phyloP scores from a whole-genome alignment of 202 grass and related monocot genomes.

The Musa balbisiana region DNA sequence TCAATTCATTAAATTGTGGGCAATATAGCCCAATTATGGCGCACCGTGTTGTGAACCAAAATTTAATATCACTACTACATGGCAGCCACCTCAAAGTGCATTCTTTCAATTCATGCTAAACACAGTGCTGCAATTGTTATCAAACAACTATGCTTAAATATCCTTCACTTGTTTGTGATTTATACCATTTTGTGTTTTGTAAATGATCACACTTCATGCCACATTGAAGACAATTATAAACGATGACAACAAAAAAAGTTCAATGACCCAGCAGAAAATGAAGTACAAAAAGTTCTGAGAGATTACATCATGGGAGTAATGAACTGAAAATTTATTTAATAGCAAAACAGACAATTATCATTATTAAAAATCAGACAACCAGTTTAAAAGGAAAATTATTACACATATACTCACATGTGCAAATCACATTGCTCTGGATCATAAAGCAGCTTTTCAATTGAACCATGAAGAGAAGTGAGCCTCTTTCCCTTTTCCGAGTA shows the following conservation, averaged over 20 bases:
- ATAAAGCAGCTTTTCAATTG: constrained; percentile 74
- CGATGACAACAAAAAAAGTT: not conserved
- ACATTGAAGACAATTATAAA: not conserved
- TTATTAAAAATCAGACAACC: not conserved
- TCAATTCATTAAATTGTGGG: too few species aligned
- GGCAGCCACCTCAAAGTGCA: too few species aligned
- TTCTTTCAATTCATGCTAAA: not conserved
- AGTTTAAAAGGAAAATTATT: not conserved
- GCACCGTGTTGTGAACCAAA: too few species aligned
- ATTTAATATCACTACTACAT: too few species aligned
- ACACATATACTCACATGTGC: constrained; percentile 57
- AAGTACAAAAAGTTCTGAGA: not conserved
- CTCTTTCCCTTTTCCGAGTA: constrained; percentile 59
- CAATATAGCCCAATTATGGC: too few species aligned
- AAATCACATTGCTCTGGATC: constrained; percentile 67
- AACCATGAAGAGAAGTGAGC: constrained; percentile 79
- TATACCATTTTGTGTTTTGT: not conserved
- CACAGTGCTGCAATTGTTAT: not conserved
- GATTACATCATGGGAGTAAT: not conserved
- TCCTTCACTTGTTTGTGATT: not conserved
- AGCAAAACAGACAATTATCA: not conserved
- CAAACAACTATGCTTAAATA: not conserved
- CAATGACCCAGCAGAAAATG: not conserved
- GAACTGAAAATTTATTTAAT: not conserved
- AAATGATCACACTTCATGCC: not conserved